These are phyloP conservation scores for Strobilomyces echinocephalus DNA, from an alignment of 768 basidiomycete genomes.

Conservation along the genomic window DNA sequence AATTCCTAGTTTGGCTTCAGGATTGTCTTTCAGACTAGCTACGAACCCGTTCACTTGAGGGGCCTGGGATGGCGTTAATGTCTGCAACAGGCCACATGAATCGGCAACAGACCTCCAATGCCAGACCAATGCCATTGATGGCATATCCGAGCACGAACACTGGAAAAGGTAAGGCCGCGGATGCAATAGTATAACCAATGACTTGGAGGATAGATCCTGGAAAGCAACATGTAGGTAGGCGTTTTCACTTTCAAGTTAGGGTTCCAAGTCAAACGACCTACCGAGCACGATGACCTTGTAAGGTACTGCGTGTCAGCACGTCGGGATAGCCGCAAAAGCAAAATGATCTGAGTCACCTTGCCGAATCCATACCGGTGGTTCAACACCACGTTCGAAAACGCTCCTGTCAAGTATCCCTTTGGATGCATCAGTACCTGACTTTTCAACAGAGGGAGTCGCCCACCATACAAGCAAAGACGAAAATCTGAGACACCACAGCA, in stretches of 20 bases:
- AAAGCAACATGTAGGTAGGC: not conserved
- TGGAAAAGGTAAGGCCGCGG: constrained; percentile 43
- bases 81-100: not conserved
- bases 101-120: constrained; percentile 37
- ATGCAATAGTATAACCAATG: constrained; percentile 33
- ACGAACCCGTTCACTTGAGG: constrained; percentile 48
- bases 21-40: constrained; percentile 37
- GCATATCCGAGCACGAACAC: constrained; percentile 40
- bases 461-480: constrained; percentile 38
- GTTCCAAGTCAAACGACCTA: not conserved
- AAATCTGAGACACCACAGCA: constrained; percentile 39
- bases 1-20: constrained; percentile 38
- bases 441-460: constrained; percentile 7
- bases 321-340: not conserved
- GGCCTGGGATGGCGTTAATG: constrained; percentile 26
- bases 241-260: no score
- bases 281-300: constrained; percentile 27
- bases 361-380: constrained; percentile 31
- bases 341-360: constrained; percentile 23
- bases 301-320: not conserved
- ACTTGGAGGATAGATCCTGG: constrained; percentile 29
- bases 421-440: not conserved
- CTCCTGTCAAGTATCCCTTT: constrained; percentile 32
- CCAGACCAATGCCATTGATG: constrained; percentile 36
- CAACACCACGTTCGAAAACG: constrained; percentile 28